Evolutionary conservation across 2,329 filamentous ascomycete species (phyloP).

Genomic region (Colletotrichum paranaense): DNA sequence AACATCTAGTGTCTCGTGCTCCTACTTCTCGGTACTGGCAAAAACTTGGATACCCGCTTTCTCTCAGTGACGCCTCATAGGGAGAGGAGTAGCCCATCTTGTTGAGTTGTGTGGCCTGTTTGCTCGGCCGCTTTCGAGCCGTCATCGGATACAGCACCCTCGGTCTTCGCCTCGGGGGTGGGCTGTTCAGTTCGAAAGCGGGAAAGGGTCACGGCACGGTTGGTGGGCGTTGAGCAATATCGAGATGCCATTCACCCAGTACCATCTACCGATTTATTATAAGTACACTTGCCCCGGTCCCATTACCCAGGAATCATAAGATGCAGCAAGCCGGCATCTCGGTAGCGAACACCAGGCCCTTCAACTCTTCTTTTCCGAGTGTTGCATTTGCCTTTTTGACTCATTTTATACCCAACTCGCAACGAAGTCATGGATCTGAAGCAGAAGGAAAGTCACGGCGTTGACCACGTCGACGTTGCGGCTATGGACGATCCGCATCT

Average conservation of each 20-base stretch:
- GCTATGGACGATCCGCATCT: neutral
- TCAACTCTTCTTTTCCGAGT: neutral
- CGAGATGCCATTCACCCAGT: neutral
- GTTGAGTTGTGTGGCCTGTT: neutral
- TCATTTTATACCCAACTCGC: too few species aligned
- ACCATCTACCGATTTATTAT: neutral
- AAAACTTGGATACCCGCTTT: neutral
- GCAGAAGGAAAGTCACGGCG: conserved; percentile 19
- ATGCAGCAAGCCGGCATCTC: neutral
- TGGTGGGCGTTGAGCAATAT: neutral
- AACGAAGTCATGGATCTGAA: conserved; percentile 11
- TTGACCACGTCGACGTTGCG: conserved; percentile 8
- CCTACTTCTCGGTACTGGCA: neutral
- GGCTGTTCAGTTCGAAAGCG: neutral
- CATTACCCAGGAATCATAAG: neutral
- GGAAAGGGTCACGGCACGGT: neutral
- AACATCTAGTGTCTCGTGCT: conserved; percentile 10
- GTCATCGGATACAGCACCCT: neutral
- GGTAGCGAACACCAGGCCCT: neutral
- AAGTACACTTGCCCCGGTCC: conserved; percentile 14
- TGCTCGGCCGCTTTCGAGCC: neutral
- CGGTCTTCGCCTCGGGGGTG: neutral
- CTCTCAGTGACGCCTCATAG: conserved; percentile 7
- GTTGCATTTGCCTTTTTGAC: neutral
- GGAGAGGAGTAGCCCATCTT: neutral